These are phyloP conservation scores for Candida albicans DNA, from an alignment of 1,139 yeast genomes.

Conservation along the genomic window DNA sequence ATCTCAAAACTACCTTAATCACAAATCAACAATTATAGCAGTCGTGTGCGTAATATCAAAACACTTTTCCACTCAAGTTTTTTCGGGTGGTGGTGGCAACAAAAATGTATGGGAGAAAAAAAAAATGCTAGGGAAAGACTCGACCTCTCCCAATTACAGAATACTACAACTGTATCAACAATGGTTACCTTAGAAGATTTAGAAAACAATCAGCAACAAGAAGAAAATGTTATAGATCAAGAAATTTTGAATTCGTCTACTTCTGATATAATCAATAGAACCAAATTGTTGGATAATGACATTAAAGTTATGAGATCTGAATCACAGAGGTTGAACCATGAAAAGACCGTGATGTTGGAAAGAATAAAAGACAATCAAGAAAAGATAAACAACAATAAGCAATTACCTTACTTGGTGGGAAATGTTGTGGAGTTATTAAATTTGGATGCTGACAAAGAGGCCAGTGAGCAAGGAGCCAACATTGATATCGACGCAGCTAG, in stretches of 20 bases:
- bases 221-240: constrained; percentile 62
- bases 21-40: background rate
- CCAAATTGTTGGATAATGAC: constrained; percentile 88
- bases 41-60: background rate
- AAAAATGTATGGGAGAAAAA: background rate
- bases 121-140: background rate
- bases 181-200: constrained; percentile 75
- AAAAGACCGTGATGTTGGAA: constrained; percentile 88
- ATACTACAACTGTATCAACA: background rate
- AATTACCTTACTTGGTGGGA: constrained; percentile 95
- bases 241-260: constrained; percentile 81
- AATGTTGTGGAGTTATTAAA: constrained; percentile 94
- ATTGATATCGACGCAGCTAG: constrained; percentile 91
- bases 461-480: constrained; percentile 90
- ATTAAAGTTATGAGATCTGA: constrained; percentile 95
- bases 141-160: background rate
- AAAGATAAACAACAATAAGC: constrained; percentile 93
- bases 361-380: constrained; percentile 95
- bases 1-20: no score
- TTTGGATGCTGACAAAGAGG: constrained; percentile 83
- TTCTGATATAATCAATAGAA: constrained; percentile 80
- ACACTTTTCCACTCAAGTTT: background rate
- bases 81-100: constrained; percentile 8
- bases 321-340: constrained; percentile 86
- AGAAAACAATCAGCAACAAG: constrained; percentile 47